Conservation (phyloP, 768 basidiomycete species). For the Boletus coccyginus region DNA sequence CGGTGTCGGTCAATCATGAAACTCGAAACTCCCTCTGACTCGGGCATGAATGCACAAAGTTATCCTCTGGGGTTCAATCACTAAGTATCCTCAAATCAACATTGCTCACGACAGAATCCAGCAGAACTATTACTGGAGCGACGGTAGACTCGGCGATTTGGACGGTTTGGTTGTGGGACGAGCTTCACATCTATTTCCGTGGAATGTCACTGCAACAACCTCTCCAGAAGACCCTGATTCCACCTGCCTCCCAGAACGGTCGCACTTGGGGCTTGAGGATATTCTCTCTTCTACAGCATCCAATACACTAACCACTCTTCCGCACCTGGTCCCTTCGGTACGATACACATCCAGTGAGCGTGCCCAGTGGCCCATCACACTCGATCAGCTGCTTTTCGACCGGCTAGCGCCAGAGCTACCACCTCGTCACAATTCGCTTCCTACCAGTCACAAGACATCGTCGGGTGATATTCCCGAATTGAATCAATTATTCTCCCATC, state of each 20-base stretch:
- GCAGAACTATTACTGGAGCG: no score
- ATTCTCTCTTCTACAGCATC: no score
- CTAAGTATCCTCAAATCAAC: background rate
- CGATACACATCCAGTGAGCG: background rate
- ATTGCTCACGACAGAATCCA: background rate
- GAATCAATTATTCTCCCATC: background rate
- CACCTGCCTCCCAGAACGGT: no score
- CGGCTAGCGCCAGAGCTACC: background rate
- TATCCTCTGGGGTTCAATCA: background rate
- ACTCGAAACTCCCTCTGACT: no score
- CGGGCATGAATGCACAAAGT: no score
- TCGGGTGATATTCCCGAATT: background rate
- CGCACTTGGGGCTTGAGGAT: no score
- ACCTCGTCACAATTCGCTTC: background rate
- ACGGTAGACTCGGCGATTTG: no score
- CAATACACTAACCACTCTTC: background rate
- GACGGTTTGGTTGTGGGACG: background rate
- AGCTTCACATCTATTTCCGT: background rate
- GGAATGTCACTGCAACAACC: background rate
- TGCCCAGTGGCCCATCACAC: background rate
- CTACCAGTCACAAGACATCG: no score
- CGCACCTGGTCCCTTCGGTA: fast-evolving
- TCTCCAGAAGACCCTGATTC: background rate
- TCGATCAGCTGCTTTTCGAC: background rate
- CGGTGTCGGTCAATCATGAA: constrained; percentile 37